These are phyloP conservation scores for Pyricularia grisea DNA, from an alignment of 2,329 filamentous ascomycete genomes.

Conservation along the genomic window DNA sequence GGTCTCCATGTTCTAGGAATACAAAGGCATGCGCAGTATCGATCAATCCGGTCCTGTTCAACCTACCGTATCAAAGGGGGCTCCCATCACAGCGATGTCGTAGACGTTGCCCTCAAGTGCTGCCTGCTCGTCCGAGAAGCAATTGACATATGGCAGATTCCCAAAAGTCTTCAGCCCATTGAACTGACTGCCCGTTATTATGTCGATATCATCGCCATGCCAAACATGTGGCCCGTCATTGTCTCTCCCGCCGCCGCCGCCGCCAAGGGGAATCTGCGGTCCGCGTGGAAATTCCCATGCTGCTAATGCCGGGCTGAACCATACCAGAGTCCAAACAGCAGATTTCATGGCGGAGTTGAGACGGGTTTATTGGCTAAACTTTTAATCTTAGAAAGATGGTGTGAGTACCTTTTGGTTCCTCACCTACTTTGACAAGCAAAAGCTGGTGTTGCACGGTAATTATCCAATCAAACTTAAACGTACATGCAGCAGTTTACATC, in stretches of 20 bases:
- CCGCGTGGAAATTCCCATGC: conserved; percentile 5
- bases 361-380: background rate
- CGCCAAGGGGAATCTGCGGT: background rate
- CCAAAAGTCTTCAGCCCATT: conserved; percentile 55
- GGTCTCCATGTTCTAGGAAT: background rate
- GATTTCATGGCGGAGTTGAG: background rate
- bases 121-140: conserved; percentile 43
- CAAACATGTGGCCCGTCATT: background rate
- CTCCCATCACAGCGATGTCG: conserved; percentile 46
- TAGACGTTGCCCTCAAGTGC: conserved; percentile 26
- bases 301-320: background rate
- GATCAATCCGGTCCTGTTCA: background rate
- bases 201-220: conserved; percentile 24
- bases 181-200: conserved; percentile 31
- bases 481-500: background rate
- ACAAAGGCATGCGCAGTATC: background rate
- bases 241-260: background rate
- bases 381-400: background rate
- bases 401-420: background rate
- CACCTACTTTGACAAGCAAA: background rate
- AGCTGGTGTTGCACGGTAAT: background rate
- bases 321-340: background rate
- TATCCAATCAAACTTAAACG: background rate
- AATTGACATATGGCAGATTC: conserved; percentile 51
- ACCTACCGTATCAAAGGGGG: conserved; percentile 36